These are phyloP conservation scores for Populus hybrid DNA, from an alignment of 441 rosid species.

Conservation along the genomic window DNA sequence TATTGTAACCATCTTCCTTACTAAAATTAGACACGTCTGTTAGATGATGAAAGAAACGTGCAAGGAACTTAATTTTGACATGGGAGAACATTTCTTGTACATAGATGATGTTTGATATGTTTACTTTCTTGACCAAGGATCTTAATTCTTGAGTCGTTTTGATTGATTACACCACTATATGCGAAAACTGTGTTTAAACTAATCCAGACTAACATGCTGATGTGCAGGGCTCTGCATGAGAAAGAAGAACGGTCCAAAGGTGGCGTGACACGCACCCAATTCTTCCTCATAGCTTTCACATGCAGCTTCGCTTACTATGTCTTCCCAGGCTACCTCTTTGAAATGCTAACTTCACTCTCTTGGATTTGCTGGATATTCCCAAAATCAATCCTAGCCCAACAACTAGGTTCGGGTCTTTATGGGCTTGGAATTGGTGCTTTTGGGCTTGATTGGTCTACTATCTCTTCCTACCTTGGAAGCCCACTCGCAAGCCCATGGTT, in stretches of 20 bases:
- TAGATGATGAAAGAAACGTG: background rate
- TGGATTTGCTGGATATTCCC: conserved; percentile 94
- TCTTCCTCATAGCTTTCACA: conserved; percentile 67
- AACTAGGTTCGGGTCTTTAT: conserved; percentile 82
- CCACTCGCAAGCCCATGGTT: conserved; percentile 99
- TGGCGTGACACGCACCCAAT: conserved; percentile 73
- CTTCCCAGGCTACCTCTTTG: conserved; percentile 82
- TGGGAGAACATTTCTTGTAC: background rate
- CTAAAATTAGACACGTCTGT: background rate
- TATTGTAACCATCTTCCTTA: background rate
- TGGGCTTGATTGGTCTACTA: conserved; percentile 90
- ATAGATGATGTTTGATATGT: background rate
- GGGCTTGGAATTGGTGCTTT: conserved; percentile 79
- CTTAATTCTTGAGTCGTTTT: background rate
- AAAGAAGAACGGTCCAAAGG: conserved; percentile 71
- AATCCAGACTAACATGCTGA: background rate
- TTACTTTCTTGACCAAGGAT: background rate
- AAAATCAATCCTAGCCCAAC: conserved; percentile 67
- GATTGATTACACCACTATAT: background rate
- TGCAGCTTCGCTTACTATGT: conserved; percentile 85
- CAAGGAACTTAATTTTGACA: background rate
- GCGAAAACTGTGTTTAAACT: background rate
- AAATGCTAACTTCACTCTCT: conserved; percentile 79
- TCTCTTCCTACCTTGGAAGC: conserved; percentile 89
- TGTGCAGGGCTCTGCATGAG: conserved; percentile 74